Base-by-base conservation (phyloP, 2,329 filamentous ascomycete genomes). In the Aquanectria penicillioides region DNA sequence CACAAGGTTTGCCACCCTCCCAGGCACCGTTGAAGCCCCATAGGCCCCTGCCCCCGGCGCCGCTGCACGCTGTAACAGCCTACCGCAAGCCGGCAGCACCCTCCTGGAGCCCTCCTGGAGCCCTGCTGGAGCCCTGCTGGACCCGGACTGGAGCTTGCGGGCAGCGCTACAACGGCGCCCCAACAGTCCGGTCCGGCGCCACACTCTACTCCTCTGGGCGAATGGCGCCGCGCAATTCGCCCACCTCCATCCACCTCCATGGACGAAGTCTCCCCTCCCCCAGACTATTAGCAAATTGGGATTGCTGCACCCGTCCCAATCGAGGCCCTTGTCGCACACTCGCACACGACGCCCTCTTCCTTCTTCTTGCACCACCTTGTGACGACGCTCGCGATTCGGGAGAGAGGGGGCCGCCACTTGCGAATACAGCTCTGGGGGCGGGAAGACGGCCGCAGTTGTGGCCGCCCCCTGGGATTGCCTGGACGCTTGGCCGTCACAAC, bases 1-100 rank as follows among this genome's bases (percentile, higher is more conserved):
- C n/a, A n/a, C 47, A 20, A 29, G 34, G 23, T 9, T 50, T 10
- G 23, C 38, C 38, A 40, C 38, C 38, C 34, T 15, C 18, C 46
- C 47, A 57, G 54, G 54, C 54, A 52, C 54, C 47, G 9, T 33
- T 17, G 41, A 13, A 11, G 26, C 47, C 38, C 54, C 47, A 57
- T 57, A 57, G 47, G 50, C 20, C 20, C 22, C 3, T n/a, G 38
- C 50, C 50, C 50, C 50, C 46, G 50, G 50, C 31, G 40, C 50
- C 18, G 40, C 26, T 44, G 50, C 50, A 46, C 31, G 20, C 50
- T 46, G 50, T 38, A 44, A 25, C 50, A 38, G 22, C 50, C 40
- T 25, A 18, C 25, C 36, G 41, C 31, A 53, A n/a, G n/a, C n/a
- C n/a, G n/a, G n/a, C n/a, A n/a, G n/a, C n/a, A n/a, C n/a, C n/a